Conservation (phyloP, 2,329 filamentous ascomycete species). For the Fusarium sp. region DNA sequence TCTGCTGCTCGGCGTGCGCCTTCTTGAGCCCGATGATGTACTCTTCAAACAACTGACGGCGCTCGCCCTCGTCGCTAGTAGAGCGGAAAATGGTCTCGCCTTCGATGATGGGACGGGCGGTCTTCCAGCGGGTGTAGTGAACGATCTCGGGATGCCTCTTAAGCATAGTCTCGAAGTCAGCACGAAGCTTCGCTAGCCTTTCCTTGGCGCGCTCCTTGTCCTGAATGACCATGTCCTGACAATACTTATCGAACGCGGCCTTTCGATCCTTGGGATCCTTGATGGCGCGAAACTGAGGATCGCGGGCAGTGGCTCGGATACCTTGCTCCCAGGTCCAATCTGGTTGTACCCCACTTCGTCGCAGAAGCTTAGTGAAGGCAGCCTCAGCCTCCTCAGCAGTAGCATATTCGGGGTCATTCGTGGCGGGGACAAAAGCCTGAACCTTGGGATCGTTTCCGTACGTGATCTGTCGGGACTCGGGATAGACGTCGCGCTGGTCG, state of each 20-base stretch:
- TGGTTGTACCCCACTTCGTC: slow-evolving; percentile 84
- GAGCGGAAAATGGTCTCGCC: slow-evolving; percentile 96
- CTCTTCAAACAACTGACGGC: slow-evolving; percentile 91
- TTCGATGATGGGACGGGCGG: slow-evolving; percentile 92
- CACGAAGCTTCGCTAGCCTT: slow-evolving; percentile 88
- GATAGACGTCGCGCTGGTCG: slow-evolving; percentile 54
- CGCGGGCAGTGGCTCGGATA: slow-evolving; percentile 86
- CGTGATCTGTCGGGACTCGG: slow-evolving; percentile 69
- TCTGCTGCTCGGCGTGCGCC: slow-evolving; percentile 80
- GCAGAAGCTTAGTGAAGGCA: slow-evolving; percentile 91
- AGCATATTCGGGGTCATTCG: slow-evolving; percentile 81
- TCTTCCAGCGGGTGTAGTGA: slow-evolving; percentile 97
- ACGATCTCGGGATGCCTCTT: slow-evolving; percentile 97
- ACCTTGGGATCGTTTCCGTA: slow-evolving; percentile 67
- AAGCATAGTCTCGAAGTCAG: slow-evolving; percentile 96
- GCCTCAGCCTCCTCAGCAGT: slow-evolving; percentile 90
- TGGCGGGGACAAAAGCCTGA: slow-evolving; percentile 72
- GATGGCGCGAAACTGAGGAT: slow-evolving; percentile 91
- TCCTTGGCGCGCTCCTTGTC: slow-evolving; percentile 97
- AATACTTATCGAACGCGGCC: slow-evolving; percentile 94
- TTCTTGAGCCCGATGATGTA: slow-evolving; percentile 90
- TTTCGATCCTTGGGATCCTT: slow-evolving; percentile 93
- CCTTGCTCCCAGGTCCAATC: slow-evolving; percentile 96
- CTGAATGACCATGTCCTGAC: slow-evolving; percentile 87
- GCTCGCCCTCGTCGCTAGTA: slow-evolving; percentile 87